Percentiles rank a stretch among this genome's conserved stretches.
These are phyloP conservation scores for Phylloporus arenicola DNA, from an alignment of 768 basidiomycete genomes.

Conservation along the genomic window DNA sequence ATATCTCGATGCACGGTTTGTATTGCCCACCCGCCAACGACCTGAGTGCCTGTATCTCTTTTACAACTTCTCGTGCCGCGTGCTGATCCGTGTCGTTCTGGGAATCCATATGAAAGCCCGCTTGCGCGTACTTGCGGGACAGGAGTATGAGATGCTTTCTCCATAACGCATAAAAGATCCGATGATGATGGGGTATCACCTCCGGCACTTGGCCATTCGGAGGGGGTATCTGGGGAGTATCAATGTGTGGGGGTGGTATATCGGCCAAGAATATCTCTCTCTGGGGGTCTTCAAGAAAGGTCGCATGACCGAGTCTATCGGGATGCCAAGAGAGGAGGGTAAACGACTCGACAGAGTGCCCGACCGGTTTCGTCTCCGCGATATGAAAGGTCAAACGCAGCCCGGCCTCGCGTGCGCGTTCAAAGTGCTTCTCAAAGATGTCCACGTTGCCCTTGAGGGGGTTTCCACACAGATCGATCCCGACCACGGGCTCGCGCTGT, in stretches of 20 bases:
- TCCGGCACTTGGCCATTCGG: conserved; percentile 17
- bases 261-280: conserved; percentile 42
- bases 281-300: conserved; percentile 63
- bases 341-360: conserved; percentile 56
- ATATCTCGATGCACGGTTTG: conserved; percentile 69
- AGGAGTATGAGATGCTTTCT: conserved; percentile 20
- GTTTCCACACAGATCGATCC: conserved; percentile 78
- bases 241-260: conserved; percentile 15
- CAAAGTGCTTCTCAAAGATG: conserved; percentile 47
- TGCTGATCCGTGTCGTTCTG: conserved; percentile 11
- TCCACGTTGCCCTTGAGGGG: conserved; percentile 56
- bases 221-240: conserved; percentile 17
- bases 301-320: conserved; percentile 73
- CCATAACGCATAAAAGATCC: conserved; percentile 20
- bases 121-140: conserved; percentile 15
- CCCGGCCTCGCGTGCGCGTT: conserved; percentile 51
- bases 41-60: conserved; percentile 18
- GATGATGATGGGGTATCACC: conserved; percentile 19
- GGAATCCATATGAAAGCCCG: conserved; percentile 5
- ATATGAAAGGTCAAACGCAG: conserved; percentile 77
- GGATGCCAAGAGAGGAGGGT: conserved; percentile 58
- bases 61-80: conserved; percentile 18
- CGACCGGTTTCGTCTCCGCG: conserved; percentile 65
- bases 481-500: conserved; percentile 62
- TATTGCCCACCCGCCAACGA: conserved; percentile 24